phyloP scores from a whole-genome alignment of 164 flowering plant genomes.

The Aristolochia contorta region DNA sequence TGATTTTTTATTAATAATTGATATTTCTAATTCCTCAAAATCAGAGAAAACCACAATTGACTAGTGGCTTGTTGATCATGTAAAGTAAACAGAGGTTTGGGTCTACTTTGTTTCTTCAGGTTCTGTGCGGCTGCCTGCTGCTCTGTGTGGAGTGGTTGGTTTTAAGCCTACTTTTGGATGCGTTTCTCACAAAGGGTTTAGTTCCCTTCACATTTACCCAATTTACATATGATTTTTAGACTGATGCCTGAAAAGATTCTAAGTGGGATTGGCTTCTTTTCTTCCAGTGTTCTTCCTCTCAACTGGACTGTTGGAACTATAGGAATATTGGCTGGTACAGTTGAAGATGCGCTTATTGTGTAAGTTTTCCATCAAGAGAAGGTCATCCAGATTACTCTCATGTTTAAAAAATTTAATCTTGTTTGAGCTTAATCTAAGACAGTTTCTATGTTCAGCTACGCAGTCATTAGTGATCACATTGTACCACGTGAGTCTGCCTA shows the following conservation, averaged over 20 bases:
- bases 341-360: slow-evolving; percentile 82
- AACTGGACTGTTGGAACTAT: slow-evolving; percentile 96
- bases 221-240: background rate
- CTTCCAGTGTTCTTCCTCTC: slow-evolving; percentile 73
- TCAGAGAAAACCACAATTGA: too few relatives aligned
- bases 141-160: slow-evolving; percentile 93
- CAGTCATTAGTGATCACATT: slow-evolving; percentile 60
- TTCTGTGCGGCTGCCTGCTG: slow-evolving; percentile 90
- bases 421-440: background rate
- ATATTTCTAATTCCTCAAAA: too few relatives aligned
- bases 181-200: slow-evolving; percentile 72
- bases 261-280: slow-evolving; percentile 1
- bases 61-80: too few relatives aligned
- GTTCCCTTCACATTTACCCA: slow-evolving; percentile 1
- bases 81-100: too few relatives aligned
- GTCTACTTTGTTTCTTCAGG: slow-evolving; percentile 29
- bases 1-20: too few relatives aligned
- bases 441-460: slow-evolving; percentile 45
- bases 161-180: slow-evolving; percentile 85
- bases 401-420: background rate
- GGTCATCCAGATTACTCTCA: background rate
- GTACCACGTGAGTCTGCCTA: slow-evolving; percentile 19
- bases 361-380: slow-evolving; percentile 22
- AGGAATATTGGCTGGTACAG: slow-evolving; percentile 76
- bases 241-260: background rate